A percentile compares a stretch with the other conserved stretches of the same genome.
Evolutionary conservation across 805 yeast species (phyloP).

Genomic region (Hanseniaspora occidentalis): DNA sequence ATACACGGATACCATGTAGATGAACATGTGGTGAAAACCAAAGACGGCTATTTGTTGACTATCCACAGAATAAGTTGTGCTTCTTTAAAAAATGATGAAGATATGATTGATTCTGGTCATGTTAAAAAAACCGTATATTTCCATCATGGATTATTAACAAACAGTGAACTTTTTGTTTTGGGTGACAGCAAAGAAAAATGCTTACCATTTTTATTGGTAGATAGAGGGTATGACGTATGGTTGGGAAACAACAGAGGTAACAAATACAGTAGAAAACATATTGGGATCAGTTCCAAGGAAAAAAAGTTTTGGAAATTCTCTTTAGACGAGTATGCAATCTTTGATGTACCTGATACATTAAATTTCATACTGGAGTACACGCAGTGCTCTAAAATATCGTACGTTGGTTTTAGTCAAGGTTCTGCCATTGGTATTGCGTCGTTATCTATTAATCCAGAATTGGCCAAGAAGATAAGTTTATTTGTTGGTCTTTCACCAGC

Average conservation of each 20-base stretch:
- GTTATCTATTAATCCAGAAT: constrained; percentile 41
- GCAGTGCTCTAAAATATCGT: constrained; percentile 31
- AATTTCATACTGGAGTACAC: constrained; percentile 54
- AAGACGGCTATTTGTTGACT: constrained; percentile 57
- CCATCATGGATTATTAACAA: constrained; percentile 77
- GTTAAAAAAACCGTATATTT: constrained; percentile 45
- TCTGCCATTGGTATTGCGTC: constrained; percentile 79
- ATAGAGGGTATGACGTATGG: constrained; percentile 89
- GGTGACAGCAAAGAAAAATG: constrained; percentile 35
- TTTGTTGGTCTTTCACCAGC: constrained; percentile 82
- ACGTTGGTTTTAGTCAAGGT: constrained; percentile 80
- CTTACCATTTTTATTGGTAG: constrained; percentile 65
- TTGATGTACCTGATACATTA: constrained; percentile 68
- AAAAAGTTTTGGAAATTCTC: constrained; percentile 70
- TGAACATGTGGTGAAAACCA: constrained; percentile 54
- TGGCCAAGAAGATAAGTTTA: constrained; percentile 35
- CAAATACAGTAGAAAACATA: constrained; percentile 42
- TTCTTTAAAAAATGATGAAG: too few species aligned
- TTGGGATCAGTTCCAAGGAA: constrained; percentile 13
- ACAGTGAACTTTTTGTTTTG: constrained; percentile 42
- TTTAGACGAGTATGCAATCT: constrained; percentile 72
- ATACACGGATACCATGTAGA: constrained; percentile 53
- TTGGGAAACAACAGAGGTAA: constrained; percentile 87
- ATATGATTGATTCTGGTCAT: background rate
- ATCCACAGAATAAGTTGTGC: constrained; percentile 47